A percentile compares a stretch with the other conserved stretches of the same genome.
Conservation (phyloP, 2,329 filamentous ascomycete species). For the Stemphylium beticola region DNA sequence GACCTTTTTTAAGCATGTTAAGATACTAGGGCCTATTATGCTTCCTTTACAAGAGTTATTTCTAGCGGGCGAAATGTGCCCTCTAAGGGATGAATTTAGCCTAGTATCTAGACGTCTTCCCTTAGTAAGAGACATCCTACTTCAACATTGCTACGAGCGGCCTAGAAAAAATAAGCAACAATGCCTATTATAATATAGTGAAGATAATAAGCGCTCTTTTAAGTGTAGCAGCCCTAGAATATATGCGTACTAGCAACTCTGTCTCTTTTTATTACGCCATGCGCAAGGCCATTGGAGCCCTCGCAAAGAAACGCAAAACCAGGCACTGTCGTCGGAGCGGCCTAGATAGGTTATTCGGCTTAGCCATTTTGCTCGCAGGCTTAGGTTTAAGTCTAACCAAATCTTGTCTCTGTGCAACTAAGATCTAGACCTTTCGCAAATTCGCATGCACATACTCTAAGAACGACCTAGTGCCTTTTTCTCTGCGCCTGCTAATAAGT, state of each 20-base stretch:
- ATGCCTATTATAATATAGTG: conserved; percentile 7
- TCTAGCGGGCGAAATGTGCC: conserved; percentile 1
- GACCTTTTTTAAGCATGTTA: conserved; percentile 20
- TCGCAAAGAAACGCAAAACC: not conserved
- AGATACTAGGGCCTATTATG: conserved; percentile 15
- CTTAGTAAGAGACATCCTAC: conserved; percentile 15
- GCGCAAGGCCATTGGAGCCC: not conserved
- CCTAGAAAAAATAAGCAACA: not conserved
- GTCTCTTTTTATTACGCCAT: conserved; percentile 9
- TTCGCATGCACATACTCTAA: conserved; percentile 5
- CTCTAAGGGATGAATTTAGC: conserved; percentile 4
- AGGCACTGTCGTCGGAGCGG: not conserved
- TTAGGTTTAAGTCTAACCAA: conserved; percentile 7
- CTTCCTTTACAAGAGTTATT: conserved; percentile 13
- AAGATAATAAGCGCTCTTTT: conserved; percentile 5
- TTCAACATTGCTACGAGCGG: conserved; percentile 1
- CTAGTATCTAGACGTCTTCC: conserved; percentile 6
- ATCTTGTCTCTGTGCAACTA: conserved; percentile 7
- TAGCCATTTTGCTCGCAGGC: not conserved
- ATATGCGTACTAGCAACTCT: conserved; percentile 19
- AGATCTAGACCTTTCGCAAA: conserved; percentile 7
- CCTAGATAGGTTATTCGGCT: conserved; percentile 1
- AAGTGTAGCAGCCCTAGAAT: conserved; percentile 2
- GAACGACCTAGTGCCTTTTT: conserved; percentile 1
- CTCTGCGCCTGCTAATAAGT: not conserved